phyloP scores from a whole-genome alignment of 164 flowering plant genomes.

The Magnolia officinalis region DNA sequence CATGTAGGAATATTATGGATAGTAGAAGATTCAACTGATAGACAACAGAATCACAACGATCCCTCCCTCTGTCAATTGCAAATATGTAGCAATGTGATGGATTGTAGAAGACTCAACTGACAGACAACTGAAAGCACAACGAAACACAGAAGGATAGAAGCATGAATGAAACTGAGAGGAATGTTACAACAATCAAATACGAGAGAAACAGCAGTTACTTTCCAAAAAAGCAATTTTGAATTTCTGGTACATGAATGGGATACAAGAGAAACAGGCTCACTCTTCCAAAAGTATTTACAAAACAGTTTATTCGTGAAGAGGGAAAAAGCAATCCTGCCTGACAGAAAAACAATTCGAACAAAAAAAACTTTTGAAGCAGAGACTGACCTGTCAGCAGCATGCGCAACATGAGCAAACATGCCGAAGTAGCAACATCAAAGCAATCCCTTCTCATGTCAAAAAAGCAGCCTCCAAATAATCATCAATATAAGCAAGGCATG shows the following conservation, averaged over 20 bases:
- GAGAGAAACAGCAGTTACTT: not conserved
- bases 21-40: too few relatives aligned
- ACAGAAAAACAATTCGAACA: not conserved
- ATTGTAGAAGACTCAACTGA: too few relatives aligned
- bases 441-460: conserved; percentile 29
- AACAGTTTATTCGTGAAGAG: not conserved
- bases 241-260: conserved; percentile 11
- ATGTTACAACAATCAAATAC: too few relatives aligned
- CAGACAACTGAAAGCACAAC: too few relatives aligned
- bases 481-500: conserved; percentile 92
- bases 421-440: not conserved
- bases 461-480: conserved; percentile 91
- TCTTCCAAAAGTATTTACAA: conserved; percentile 13
- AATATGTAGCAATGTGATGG: too few relatives aligned
- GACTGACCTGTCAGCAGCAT: conserved; percentile 2
- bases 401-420: not conserved
- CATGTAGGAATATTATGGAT: too few relatives aligned
- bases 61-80: too few relatives aligned
- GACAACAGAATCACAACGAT: too few relatives aligned
- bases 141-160: too few relatives aligned
- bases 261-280: conserved; percentile 12
- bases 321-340: conserved; percentile 2
- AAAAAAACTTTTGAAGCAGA: not conserved
- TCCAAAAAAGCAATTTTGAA: not conserved
- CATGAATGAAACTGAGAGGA: too few relatives aligned